Base-by-base conservation (phyloP, 2,329 filamentous ascomycete species). In the Piedraia hortae region DNA sequence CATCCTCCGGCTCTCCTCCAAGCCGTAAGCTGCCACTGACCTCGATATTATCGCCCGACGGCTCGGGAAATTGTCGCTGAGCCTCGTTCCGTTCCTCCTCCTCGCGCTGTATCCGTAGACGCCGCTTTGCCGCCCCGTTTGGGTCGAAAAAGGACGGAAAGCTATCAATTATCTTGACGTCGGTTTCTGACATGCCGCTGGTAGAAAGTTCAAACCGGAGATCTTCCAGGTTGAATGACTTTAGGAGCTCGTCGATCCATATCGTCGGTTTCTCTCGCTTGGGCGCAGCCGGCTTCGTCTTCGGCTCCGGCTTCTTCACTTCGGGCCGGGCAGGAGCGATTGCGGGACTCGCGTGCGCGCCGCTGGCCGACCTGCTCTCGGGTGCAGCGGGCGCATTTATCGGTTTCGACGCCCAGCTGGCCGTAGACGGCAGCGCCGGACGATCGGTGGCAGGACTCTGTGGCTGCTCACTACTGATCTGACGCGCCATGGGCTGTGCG, bases 1-100 rank as follows among this genome's bases (percentile, higher is more conserved):
- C 57, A 32, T 89, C 77, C 41, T 93, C 82, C 0, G 82, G 82
- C 41, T 93, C 82, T 19, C 82, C 82, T 26, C 82, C 82, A 10
- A 93, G 56, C 26, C 88, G 80, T 26, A 85, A 54, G 41, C 82
- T 93, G 8, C 73, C 74, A 32, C 72, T 72, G 28, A 38, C 38
- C 44, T 85, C 78, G 1, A 65, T 63, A 25, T 71, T 69, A 26
- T 74, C 75, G 2, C 24, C 24, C 7, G 14, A 12, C 19, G 15
- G 9, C 12, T 23, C 21, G 11, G 45, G 37, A 9, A 49, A 45
- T 12, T 53, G 49, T 12, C 57, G 44, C 30, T 63, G 57, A 3
- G 47, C 47, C 28, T 63, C 56, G 11, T 22, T 16, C 19, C 52
- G 47, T 34, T 68, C 59, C 26, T 60, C 54, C 18, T 59, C 56